Evolutionary conservation across 2,329 filamentous ascomycete species (phyloP), one percentile per base, ranked within the genome.

Genomic region (Teratosphaeria gauchensis): DNA sequence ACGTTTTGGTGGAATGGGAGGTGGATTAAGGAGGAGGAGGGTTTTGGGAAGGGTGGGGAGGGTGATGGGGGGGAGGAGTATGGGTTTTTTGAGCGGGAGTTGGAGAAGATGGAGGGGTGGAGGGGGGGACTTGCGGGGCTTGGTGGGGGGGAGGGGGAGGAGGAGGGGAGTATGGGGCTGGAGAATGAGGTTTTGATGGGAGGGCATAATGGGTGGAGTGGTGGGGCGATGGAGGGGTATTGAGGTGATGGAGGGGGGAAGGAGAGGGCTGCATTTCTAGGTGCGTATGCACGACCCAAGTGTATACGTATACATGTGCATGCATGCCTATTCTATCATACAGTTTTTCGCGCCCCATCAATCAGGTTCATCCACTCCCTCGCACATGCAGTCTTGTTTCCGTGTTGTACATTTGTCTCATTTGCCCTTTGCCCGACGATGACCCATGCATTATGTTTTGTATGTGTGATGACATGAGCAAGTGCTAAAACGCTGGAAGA

Each of bases 1-100:
- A 96, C 92, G 56, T 91, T 96, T 72, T 99, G 94, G 91, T 90
- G 89, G 78, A 96, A 96, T 72, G 78, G 96, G 66, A 83, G 89
- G 59, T 77, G 84, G 62, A 96, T 32, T 46, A 68, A 69, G 12
- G 68, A 63, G 56, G 68, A 69, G 12, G 68, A 63, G 56, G 62
- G 57, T 14, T 19, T 32, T 19, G 54, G 54, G 24, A 21, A 9
- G 52, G 24, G 14, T n/a, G 14, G n/a, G 30, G 28, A 21, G 52
- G 31, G 33, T 19, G 38, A 28, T 21, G 14, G 12, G 21, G 31
- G 28, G 38, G 21, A 19, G 38, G 54, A 55, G 59, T 72, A 75
- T 58, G 78, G 78, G 31, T 80, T 78, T 63, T 80, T 80, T 64
- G 70, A 72, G 11, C 66, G 75, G 38, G 78, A 80, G 67, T 65